Base-by-base conservation (phyloP, 768 basidiomycete genomes). In the Suillus placidus region DNA sequence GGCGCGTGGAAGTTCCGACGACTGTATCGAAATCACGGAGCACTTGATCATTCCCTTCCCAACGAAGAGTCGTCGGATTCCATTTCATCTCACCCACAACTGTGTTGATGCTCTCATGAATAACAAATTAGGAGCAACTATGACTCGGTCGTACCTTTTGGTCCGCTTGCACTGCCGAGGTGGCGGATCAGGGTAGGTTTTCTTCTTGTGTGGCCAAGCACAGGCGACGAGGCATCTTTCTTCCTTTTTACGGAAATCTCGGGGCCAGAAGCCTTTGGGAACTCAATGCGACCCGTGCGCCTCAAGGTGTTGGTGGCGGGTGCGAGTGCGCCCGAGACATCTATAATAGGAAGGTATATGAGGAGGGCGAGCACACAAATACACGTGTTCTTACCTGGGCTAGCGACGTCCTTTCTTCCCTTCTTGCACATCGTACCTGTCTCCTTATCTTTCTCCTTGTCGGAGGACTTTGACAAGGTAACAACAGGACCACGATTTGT, bases 41-140 rank as follows among this genome's bases (percentile, higher is more conserved):
- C 18, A 88, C 87, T 65, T 92, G 89, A 68, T 99, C 97, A 76
- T 99, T 99, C 61, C 97, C 97, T 82, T 99, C 97, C 97, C 97
- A 99, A 42, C 94, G 90, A 18, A 92, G 85, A 2, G 88, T 88
- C 20, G 79, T 81, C 47, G 97, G 96, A 78, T 99, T 99, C 93
- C 95, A 99, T 72, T 88, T 92, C 97, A 99, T 99, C 63, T 96
- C 94, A 26, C 95, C 95, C 64, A 97, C 87, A 55, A 94, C 97
- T 97, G 72, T 52, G n/a, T 67, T 60, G 63, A 62, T 16, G 37
- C 40, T 60, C 26, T 40, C 6, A 61, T 72, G 52, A 76, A 69
- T 67, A 67, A 52, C 58, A 34, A 64, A 47, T 37, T 16, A n/a
- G 37, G 45, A 45, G 30, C 60, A 60, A 65, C 52, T 55, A 52